These are phyloP conservation scores for Drechslerella coelobrocha DNA, from an alignment of 2,329 filamentous ascomycete species.

Conservation along the genomic window DNA sequence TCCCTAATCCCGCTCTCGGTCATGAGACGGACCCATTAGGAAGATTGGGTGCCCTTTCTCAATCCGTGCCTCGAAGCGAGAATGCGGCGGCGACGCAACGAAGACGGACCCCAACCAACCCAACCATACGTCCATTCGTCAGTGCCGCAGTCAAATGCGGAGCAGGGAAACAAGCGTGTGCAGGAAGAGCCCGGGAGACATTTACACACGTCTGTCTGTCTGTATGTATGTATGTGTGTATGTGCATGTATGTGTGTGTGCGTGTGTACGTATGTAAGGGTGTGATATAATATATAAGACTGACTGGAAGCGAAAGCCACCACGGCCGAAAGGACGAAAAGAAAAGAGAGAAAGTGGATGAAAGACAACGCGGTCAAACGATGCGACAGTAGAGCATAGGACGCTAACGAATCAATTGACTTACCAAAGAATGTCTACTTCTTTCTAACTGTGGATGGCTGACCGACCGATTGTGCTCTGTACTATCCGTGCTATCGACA, in stretches of 20 bases:
- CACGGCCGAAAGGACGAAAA: not conserved
- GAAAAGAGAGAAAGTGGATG: not conserved
- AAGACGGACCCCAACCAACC: not conserved
- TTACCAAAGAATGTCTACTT: not conserved
- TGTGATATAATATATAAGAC: not conserved
- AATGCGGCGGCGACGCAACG: not conserved
- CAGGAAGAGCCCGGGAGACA: not conserved
- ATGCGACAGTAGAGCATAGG: too few species aligned
- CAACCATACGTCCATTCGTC: not conserved
- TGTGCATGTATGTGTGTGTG: too few species aligned
- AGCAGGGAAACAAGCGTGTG: not conserved
- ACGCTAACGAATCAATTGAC: not conserved
- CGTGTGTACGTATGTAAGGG: too few species aligned
- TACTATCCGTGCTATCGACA: conserved; percentile 16
- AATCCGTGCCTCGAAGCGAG: conserved; percentile 4
- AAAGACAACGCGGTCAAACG: not conserved
- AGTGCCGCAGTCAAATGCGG: not conserved
- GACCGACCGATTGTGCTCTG: not conserved
- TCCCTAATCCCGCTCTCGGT: not conserved
- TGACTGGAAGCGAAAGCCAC: not conserved
- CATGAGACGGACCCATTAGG: not conserved
- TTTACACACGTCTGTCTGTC: too few species aligned
- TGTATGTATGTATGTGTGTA: too few species aligned
- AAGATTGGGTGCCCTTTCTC: not conserved
- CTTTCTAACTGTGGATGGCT: too few species aligned